Evolutionary conservation across 352 stramenopile genomes (phyloP).

Genomic region (Phytophthora boehmeriae): DNA sequence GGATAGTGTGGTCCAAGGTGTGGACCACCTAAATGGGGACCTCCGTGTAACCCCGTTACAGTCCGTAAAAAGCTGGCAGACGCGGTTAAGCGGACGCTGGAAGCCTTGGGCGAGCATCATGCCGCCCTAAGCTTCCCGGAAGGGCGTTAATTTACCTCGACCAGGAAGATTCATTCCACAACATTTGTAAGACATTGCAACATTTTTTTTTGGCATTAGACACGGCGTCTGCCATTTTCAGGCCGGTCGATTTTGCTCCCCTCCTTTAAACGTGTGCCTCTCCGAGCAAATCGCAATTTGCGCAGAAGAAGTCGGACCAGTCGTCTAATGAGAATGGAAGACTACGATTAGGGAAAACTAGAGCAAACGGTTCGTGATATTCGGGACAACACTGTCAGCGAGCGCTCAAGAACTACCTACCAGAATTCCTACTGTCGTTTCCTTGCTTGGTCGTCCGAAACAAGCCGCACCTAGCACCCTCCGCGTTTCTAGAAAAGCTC

Average conservation of each 20-base stretch:
- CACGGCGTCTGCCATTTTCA: slow-evolving; percentile 2
- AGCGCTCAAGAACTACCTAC: slow-evolving; percentile 6
- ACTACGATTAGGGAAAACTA: slow-evolving; percentile 2
- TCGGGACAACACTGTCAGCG: slow-evolving; percentile 10
- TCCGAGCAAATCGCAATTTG: slow-evolving; percentile 4
- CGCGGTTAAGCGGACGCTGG: too few relatives aligned
- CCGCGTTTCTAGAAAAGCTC: neutral
- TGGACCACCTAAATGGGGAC: too few relatives aligned
- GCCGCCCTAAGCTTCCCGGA: too few relatives aligned
- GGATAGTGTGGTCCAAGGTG: too few relatives aligned
- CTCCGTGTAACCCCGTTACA: too few relatives aligned
- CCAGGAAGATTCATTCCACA: too few relatives aligned
- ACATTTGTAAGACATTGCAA: too few relatives aligned
- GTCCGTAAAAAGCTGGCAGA: too few relatives aligned
- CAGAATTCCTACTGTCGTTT: slow-evolving; percentile 18
- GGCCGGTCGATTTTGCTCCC: neutral
- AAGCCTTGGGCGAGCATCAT: too few relatives aligned
- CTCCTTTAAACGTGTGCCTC: neutral
- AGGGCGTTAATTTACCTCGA: too few relatives aligned
- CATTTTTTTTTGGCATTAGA: slow-evolving; percentile 1
- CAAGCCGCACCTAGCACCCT: neutral
- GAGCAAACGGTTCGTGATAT: slow-evolving; percentile 6
- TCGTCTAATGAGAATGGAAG: slow-evolving; percentile 6
- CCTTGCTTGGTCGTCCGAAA: slow-evolving; percentile 1
- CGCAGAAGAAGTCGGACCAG: slow-evolving; percentile 1